phyloP scores from a whole-genome alignment of 2,329 filamentous ascomycete species.

The Whalleya microplaca region DNA sequence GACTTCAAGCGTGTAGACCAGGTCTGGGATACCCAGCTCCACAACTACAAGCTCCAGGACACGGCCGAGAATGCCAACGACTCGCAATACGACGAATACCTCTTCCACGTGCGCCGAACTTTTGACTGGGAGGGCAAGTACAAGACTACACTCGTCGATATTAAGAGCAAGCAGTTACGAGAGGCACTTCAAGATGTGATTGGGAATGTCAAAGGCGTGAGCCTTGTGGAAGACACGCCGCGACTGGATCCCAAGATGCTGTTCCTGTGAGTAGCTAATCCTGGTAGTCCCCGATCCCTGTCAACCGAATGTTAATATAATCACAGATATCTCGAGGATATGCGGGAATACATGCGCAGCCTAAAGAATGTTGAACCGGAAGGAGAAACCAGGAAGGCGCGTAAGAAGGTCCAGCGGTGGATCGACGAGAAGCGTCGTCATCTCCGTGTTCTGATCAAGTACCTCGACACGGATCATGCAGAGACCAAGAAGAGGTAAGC shows the following conservation, averaged over 20 bases:
- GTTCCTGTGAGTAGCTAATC: constrained; percentile 55
- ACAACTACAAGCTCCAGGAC: constrained; percentile 59
- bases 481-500: constrained; percentile 67
- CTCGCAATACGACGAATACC: constrained; percentile 73
- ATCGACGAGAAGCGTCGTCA: constrained; percentile 63
- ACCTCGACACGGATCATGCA: constrained; percentile 81
- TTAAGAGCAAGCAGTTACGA: constrained; percentile 80
- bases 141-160: constrained; percentile 72
- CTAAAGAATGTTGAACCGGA: constrained; percentile 61
- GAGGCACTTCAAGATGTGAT: constrained; percentile 73
- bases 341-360: constrained; percentile 66
- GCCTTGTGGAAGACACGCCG: constrained; percentile 78
- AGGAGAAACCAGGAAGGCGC: constrained; percentile 56
- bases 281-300: not conserved
- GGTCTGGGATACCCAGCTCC: constrained; percentile 55
- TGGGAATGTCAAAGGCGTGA: constrained; percentile 77
- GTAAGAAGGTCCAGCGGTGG: constrained; percentile 63
- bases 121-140: constrained; percentile 89
- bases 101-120: constrained; percentile 80
- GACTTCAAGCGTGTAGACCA: constrained; percentile 58
- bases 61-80: constrained; percentile 51
- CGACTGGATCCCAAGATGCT: constrained; percentile 72
- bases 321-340: constrained; percentile 73
- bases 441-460: constrained; percentile 74
- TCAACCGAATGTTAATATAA: constrained; percentile 21